Percentiles rank a stretch among this genome's conserved stretches.
Evolutionary conservation across 2,329 filamentous ascomycete species (phyloP).

Genomic region (Stagonosporopsis chrysanthemi): DNA sequence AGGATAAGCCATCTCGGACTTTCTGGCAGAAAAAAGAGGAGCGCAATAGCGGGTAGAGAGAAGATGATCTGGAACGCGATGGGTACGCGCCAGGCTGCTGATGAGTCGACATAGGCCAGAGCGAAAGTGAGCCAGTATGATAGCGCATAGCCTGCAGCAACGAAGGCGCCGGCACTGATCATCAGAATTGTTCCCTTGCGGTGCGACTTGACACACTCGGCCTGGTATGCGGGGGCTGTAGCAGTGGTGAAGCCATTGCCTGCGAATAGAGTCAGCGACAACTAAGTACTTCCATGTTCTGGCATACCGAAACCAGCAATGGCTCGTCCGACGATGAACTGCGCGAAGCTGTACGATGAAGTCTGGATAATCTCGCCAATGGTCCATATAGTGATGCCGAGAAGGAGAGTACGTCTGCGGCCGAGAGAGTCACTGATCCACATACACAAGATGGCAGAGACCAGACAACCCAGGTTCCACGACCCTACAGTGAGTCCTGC

Average conservation of each 20-base stretch:
- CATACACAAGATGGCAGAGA: conserved; percentile 62
- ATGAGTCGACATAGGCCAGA: conserved; percentile 54
- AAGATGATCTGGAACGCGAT: conserved; percentile 66
- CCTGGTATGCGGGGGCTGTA: conserved; percentile 62
- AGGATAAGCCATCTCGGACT: conserved; percentile 66
- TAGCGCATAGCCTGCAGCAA: conserved; percentile 57
- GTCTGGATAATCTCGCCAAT: conserved; percentile 60
- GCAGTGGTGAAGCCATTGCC: conserved; percentile 63
- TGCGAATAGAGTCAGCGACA: conserved; percentile 12
- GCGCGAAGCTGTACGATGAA: conserved; percentile 54
- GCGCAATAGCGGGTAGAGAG: conserved; percentile 61
- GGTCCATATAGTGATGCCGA: conserved; percentile 59
- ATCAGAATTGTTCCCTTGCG: conserved; percentile 57
- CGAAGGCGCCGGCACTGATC: conserved; percentile 59
- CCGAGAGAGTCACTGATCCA: conserved; percentile 59
- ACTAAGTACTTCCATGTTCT: neutral
- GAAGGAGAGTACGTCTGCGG: conserved; percentile 57
- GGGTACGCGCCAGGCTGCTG: conserved; percentile 60
- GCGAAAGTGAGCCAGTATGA: conserved; percentile 64
- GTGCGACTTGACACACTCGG: conserved; percentile 55
- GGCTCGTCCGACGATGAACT: conserved; percentile 61
- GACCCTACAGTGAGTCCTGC: conserved; percentile 41
- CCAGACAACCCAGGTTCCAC: conserved; percentile 62
- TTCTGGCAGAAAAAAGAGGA: conserved; percentile 61
- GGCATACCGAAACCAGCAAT: conserved; percentile 57